Evolutionary conservation across 306 rosid genomes (phyloP).

Genomic region (Castanea sativa): DNA sequence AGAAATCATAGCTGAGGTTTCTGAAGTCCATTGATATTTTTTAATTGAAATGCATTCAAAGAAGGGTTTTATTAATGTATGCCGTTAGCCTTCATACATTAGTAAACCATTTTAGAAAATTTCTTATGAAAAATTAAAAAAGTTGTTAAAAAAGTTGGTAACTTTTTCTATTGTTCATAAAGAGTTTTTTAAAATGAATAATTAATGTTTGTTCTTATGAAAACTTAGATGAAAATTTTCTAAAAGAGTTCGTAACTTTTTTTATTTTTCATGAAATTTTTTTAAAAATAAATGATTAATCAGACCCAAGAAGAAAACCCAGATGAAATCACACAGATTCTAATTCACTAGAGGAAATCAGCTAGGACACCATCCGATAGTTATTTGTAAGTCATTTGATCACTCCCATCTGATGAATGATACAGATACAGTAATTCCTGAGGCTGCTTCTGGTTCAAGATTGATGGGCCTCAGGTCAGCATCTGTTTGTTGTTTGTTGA

Average conservation of each 20-base stretch:
- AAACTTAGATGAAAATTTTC: too few species aligned
- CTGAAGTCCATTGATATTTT: too few species aligned
- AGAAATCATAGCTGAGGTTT: background rate
- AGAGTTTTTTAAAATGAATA: accelerated
- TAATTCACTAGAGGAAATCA: too few species aligned
- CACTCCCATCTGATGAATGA: background rate
- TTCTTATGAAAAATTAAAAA: accelerated
- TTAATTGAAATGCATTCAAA: too few species aligned
- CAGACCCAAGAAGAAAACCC: accelerated
- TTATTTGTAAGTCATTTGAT: background rate
- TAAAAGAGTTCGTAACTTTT: too few species aligned
- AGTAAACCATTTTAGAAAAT: accelerated
- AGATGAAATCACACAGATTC: too few species aligned
- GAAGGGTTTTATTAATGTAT: too few species aligned
- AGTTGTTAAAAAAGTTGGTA: accelerated
- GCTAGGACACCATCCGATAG: too few species aligned
- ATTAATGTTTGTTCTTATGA: too few species aligned
- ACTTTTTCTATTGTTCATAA: accelerated
- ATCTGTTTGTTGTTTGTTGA: slow-evolving; percentile 1
- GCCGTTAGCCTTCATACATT: too few species aligned
- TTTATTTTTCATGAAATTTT: accelerated
- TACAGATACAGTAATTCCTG: background rate
- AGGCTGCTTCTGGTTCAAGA: background rate
- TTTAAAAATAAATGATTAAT: accelerated
- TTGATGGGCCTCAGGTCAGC: background rate